Percentiles rank a stretch among this genome's conserved stretches.
These are phyloP conservation scores for Eimeria falciformis DNA, from an alignment of 169 alveolate species.

Conservation along the genomic window DNA sequence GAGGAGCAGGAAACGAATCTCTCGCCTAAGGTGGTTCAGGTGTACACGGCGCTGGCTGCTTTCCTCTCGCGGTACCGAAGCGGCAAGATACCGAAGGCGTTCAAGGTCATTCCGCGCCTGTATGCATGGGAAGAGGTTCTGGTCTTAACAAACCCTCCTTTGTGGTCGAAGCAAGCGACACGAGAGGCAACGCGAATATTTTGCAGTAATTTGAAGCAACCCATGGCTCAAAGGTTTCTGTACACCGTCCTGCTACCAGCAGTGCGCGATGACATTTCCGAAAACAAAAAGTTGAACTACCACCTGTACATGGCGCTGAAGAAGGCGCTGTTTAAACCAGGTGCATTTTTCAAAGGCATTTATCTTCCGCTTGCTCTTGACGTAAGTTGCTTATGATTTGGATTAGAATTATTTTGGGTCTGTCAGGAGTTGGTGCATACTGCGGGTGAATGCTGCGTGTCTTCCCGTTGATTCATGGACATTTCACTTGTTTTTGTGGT, in stretches of 20 bases:
- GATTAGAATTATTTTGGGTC: too few relatives aligned
- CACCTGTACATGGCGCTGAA: conserved; percentile 94
- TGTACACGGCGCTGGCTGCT: conserved; percentile 85
- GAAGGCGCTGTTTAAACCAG: conserved; percentile 92
- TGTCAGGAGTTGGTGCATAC: too few relatives aligned
- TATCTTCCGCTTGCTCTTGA: conserved; percentile 89
- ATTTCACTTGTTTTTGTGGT: not conserved
- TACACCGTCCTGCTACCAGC: conserved; percentile 89
- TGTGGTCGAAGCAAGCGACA: conserved; percentile 95
- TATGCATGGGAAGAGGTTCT: conserved; percentile 95
- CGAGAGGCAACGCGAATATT: conserved; percentile 92
- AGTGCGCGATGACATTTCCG: conserved; percentile 88
- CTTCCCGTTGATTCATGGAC: not conserved
- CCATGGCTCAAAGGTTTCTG: conserved; percentile 86
- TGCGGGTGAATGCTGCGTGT: not conserved
- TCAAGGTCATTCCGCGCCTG: conserved; percentile 92
- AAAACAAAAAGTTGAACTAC: conserved; percentile 88
- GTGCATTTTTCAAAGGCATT: conserved; percentile 96
- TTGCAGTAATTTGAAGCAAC: conserved; percentile 87
- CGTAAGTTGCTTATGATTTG: too few relatives aligned
- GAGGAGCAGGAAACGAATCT: conserved; percentile 33
- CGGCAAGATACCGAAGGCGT: conserved; percentile 95
- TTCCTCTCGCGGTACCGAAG: conserved; percentile 85
- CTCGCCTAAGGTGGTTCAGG: conserved; percentile 78
- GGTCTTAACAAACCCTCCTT: conserved; percentile 91